A percentile compares a stretch with the other conserved stretches of the same genome.
phyloP scores from a whole-genome alignment of 2,329 filamentous ascomycete genomes.

The Gnomoniopsis smithogilvyi region DNA sequence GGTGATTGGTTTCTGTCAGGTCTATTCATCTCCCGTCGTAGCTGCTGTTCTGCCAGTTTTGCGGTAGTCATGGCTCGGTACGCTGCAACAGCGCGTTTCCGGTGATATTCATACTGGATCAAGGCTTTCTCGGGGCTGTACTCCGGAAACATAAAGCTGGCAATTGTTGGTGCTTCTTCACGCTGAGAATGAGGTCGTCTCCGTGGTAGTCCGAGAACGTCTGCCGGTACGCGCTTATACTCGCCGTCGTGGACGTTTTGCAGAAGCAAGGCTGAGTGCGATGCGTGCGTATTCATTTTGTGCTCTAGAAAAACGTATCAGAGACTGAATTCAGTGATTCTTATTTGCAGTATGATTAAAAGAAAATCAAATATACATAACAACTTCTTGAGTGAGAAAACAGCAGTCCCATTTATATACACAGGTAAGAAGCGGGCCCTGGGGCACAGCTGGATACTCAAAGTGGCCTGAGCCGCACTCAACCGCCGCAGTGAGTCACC shows the following conservation, averaged over 20 bases:
- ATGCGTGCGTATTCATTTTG: not conserved
- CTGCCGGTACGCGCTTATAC: not conserved
- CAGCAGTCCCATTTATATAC: too few species aligned
- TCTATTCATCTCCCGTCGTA: not conserved
- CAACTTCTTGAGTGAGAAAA: too few species aligned
- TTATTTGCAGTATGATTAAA: too few species aligned
- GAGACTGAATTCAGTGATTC: too few species aligned
- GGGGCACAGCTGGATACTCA: too few species aligned
- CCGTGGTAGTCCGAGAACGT: not conserved
- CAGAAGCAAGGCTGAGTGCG: not conserved
- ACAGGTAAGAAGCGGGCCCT: too few species aligned
- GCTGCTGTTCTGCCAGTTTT: not conserved
- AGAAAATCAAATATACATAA: too few species aligned
- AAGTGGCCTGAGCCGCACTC: too few species aligned
- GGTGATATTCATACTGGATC: constrained; percentile 1
- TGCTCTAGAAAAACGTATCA: too few species aligned
- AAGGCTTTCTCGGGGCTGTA: not conserved
- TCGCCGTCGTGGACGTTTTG: not conserved
- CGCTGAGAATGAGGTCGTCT: constrained; percentile 1
- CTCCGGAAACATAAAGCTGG: not conserved
- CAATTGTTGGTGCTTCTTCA: not conserved
- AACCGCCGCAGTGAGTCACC: too few species aligned
- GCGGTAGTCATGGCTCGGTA: not conserved
- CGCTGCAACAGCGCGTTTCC: not conserved
- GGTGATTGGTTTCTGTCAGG: not conserved